phyloP scores from a whole-genome alignment of 345 rosid species.

The Citrus trifoliata region DNA sequence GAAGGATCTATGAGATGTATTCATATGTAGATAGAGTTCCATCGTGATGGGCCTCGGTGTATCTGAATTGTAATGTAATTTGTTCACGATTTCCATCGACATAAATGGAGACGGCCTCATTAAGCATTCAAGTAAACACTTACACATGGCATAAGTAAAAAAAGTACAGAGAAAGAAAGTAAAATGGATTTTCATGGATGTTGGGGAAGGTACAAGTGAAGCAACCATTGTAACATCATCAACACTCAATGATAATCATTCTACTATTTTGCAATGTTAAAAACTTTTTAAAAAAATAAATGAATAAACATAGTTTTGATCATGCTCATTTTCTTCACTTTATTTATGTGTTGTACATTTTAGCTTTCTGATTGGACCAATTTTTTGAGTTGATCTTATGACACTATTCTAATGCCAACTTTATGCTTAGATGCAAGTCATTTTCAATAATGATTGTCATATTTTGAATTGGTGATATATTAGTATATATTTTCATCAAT shows the following conservation, averaged over 20 bases:
- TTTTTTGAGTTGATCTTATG: neutral
- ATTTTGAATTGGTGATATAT: too few species aligned
- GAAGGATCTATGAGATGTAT: too few species aligned
- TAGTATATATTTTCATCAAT: too few species aligned
- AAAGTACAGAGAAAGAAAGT: neutral
- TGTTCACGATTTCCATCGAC: too few species aligned
- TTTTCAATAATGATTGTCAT: neutral
- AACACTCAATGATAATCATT: neutral
- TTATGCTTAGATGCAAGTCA: neutral
- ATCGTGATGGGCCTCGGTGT: too few species aligned
- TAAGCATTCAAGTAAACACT: too few species aligned
- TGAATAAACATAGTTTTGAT: neutral
- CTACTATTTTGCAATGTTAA: neutral
- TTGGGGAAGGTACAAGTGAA: neutral
- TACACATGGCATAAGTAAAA: neutral
- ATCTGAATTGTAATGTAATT: too few species aligned
- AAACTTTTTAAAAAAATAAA: neutral
- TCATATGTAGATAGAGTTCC: too few species aligned
- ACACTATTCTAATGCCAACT: neutral
- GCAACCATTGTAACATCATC: neutral
- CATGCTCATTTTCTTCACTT: neutral
- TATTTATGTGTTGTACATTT: too few species aligned
- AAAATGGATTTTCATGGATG: neutral
- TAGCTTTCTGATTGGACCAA: neutral
- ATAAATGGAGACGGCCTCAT: too few species aligned